A percentile compares a stretch with the other conserved stretches of the same genome.
phyloP scores from a whole-genome alignment of 495 filamentous ascomycete genomes.

The Staphylotrichum tortipilum region DNA sequence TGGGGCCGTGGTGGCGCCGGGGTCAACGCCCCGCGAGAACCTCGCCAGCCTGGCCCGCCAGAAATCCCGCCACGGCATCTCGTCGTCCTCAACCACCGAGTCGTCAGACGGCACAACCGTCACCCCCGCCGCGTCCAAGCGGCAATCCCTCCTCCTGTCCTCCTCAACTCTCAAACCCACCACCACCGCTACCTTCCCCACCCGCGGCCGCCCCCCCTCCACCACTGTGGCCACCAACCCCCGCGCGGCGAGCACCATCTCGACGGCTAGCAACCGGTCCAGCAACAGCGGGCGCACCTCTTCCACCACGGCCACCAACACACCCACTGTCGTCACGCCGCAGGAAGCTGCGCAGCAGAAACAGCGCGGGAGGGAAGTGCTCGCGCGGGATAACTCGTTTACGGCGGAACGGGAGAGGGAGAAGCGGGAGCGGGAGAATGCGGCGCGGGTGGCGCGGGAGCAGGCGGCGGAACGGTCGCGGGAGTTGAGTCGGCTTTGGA shows the following conservation, averaged over 20 bases:
- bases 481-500: conserved; percentile 58
- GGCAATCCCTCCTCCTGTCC: conserved; percentile 9
- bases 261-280: conserved; percentile 27
- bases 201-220: conserved; percentile 9
- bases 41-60: conserved; percentile 49
- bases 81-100: conserved; percentile 12
- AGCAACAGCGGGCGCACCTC: conserved; percentile 18
- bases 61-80: conserved; percentile 16
- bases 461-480: conserved; percentile 60
- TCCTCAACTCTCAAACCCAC: neutral
- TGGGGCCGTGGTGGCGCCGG: conserved; percentile 28
- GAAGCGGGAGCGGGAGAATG: conserved; percentile 47
- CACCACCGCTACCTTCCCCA: neutral
- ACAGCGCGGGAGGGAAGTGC: conserved; percentile 52
- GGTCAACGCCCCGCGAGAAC: conserved; percentile 42
- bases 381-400: conserved; percentile 46
- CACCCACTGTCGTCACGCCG: too few relatives aligned
- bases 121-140: conserved; percentile 8
- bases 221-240: neutral
- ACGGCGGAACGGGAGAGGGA: conserved; percentile 43
- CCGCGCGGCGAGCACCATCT: conserved; percentile 27
- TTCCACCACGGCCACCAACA: too few relatives aligned
- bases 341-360: conserved; percentile 44
- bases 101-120: conserved; percentile 7
- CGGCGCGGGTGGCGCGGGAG: conserved; percentile 48